Evolutionary conservation across 208 protist genomes (phyloP), one percentile per base, ranked within the genome.

Genomic region (Leishmania gerbilli): DNA sequence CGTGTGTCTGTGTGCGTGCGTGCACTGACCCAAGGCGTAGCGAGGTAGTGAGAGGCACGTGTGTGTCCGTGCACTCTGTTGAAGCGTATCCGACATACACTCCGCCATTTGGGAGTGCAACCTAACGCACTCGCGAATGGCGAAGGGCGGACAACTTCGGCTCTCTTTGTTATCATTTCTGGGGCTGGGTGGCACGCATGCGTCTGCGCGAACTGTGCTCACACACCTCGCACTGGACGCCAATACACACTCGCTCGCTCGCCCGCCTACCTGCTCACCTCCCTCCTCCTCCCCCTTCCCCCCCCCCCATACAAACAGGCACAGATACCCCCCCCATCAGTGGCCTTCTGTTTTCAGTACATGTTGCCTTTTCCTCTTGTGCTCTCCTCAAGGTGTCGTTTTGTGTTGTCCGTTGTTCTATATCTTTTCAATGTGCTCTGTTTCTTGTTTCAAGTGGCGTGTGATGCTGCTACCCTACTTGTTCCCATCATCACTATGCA

Each of bases 371-470:
- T 40, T 42, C 8, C 47, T 24, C 31, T 34, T 75, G 17, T 75
- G 2, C 34, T 51, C 21, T 58, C 19, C n/a, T 58, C 42, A 13
- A 75, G 11, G 7, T 40, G 71, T 58, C 15, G 24, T 55, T 58
- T 75, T 34, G 1, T 58, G 55, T 34, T 53, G 9, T 71, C 24
- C 7, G 34, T 79, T 2, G 19, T 79, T 37, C 51, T 74, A 60
- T 58, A 37, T 71, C 19, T 78, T 15, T 71, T 34, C 45, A 72
- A 42, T 69, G 77, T 71, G 49, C 21, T 82, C 42, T 55, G 40
- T 15, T 45, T 71, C 67, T 45, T 34, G 3, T 69, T 69, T 71
- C 31, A 47, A 27, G 5, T 76, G 13, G 5, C 49, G 42, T 37
- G 40, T 8, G 19, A 49, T 19, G 27, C 31, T 47, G 21, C n/a